Evolutionary conservation across 345 rosid genomes (phyloP).

Genomic region (Excoecaria agallocha): DNA sequence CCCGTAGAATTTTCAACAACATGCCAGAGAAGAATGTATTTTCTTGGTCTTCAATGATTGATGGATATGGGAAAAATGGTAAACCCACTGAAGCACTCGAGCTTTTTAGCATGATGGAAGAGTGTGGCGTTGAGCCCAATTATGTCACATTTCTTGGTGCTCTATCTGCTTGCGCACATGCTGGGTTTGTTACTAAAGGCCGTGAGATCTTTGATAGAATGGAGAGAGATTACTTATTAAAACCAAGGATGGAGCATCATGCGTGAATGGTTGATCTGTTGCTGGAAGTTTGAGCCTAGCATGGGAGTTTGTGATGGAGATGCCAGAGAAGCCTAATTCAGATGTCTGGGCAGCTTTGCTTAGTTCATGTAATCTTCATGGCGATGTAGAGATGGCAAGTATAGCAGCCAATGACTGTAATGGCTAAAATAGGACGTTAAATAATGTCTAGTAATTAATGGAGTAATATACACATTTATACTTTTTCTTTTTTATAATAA

Average conservation of each 20-base stretch:
- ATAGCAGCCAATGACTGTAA: slow-evolving; percentile 64
- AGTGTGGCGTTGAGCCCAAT: slow-evolving; percentile 51
- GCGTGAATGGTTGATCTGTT: slow-evolving; percentile 90
- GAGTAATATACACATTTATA: too few species aligned
- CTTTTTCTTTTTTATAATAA: too few species aligned
- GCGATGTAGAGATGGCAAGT: slow-evolving; percentile 57
- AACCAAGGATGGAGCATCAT: slow-evolving; percentile 87
- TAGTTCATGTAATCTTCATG: slow-evolving; percentile 71
- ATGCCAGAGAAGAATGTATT: slow-evolving; percentile 74
- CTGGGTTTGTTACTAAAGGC: slow-evolving; percentile 70
- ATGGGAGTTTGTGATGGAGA: slow-evolving; percentile 53
- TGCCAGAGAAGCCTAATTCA: slow-evolving; percentile 67
- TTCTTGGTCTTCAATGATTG: slow-evolving; percentile 95
- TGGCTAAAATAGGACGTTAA: too few species aligned
- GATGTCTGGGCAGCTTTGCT: slow-evolving; percentile 95
- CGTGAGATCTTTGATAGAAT: slow-evolving; percentile 69
- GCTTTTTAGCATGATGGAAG: slow-evolving; percentile 59
- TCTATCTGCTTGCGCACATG: slow-evolving; percentile 81
- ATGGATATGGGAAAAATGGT: slow-evolving; percentile 94
- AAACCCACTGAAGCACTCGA: slow-evolving; percentile 64
- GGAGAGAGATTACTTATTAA: slow-evolving; percentile 62
- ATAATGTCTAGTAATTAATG: too few species aligned
- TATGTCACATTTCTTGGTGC: slow-evolving; percentile 84
- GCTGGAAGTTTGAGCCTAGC: slow-evolving; percentile 65
- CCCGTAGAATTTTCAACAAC: slow-evolving; percentile 51